Evolutionary conservation across 2,329 filamentous ascomycete genomes (phyloP), one percentile per base, ranked within the genome.

Genomic region (Alternaria hordeiaustralica): DNA sequence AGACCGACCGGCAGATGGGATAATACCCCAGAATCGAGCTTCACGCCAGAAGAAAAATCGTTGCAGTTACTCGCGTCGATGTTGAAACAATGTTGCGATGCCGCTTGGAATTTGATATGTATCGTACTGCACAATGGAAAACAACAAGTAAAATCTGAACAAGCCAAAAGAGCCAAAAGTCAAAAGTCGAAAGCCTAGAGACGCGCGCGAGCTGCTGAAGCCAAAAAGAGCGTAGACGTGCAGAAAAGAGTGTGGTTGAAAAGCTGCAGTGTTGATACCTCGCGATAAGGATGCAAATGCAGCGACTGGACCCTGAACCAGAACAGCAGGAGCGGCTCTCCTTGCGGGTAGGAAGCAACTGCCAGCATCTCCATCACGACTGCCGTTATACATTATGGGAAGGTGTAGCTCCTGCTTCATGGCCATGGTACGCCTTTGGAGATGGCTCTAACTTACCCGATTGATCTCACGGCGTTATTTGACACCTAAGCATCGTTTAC

Each of bases 231-330:
- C n/a, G 45, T 50, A 18, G 21, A 36, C n/a, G 10, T 23, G 46
- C 15, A 36, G 18, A 33, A 51, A 44, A 51, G 20, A 20, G 33
- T 20, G 18, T 41, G 20, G 20, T 49, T 25, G 21, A 7, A 60
- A 43, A 46, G 12, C 5, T 51, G n/a, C 36, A 25, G 26, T 63
- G 57, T 60, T 56, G 45, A 46, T 36, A 41, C 25, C 54, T 25
- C n/a, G 18, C 28, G 28, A n/a, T 44, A 25, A 54, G 49, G 25
- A 51, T 60, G 28, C 55, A 23, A 20, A 59, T n/a, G 50, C 36
- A 44, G 44, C 43, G 15, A 49, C 36, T 50, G 26, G 46, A 60
- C 36, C 44, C 43, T 60, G 57, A 47, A 36, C 50, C 60, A 43
- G 21, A 23, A 18, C 15, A 10, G 43, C 30, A 63, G 26, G 50